phyloP scores from a whole-genome alignment of 1,284 basidiomycete species.

The Cutaneotrichosporon spelunceum region DNA sequence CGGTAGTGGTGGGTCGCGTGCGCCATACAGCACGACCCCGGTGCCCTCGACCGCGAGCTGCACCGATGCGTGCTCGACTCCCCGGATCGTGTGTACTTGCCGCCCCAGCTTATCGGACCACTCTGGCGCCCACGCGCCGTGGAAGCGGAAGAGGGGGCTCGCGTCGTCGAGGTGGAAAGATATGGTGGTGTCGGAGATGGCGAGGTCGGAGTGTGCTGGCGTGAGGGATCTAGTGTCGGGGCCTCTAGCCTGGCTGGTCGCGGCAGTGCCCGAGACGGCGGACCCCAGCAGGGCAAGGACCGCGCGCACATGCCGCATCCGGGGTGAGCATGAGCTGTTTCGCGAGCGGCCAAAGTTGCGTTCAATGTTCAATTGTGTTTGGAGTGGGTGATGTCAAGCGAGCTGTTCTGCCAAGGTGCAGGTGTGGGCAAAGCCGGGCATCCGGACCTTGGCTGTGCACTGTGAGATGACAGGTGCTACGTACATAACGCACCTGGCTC shows the following conservation, averaged over 20 bases:
- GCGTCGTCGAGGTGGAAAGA: neutral
- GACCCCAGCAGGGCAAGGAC: constrained; percentile 3
- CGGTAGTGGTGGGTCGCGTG: constrained; percentile 1
- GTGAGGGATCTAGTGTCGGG: neutral
- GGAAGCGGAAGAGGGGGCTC: constrained; percentile 1
- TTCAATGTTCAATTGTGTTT: neutral
- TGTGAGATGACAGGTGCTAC: neutral
- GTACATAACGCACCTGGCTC: too few relatives aligned
- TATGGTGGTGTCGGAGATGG: neutral
- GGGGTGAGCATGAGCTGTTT: neutral
- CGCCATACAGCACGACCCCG: constrained; percentile 1
- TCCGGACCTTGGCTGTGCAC: neutral
- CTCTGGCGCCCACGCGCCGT: neutral
- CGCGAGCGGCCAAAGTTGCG: neutral
- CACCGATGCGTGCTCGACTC: neutral
- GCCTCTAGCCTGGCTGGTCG: neutral
- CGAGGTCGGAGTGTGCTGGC: neutral
- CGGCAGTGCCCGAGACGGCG: neutral
- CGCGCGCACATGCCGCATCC: constrained; percentile 3
- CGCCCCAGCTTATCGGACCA: neutral
- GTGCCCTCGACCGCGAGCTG: constrained; percentile 1
- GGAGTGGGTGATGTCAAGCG: neutral
- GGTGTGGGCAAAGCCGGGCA: neutral
- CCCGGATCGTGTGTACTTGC: neutral
- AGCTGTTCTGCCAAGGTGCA: neutral